phyloP scores from a whole-genome alignment of 768 basidiomycete genomes.

The Lactifluus rugatus region DNA sequence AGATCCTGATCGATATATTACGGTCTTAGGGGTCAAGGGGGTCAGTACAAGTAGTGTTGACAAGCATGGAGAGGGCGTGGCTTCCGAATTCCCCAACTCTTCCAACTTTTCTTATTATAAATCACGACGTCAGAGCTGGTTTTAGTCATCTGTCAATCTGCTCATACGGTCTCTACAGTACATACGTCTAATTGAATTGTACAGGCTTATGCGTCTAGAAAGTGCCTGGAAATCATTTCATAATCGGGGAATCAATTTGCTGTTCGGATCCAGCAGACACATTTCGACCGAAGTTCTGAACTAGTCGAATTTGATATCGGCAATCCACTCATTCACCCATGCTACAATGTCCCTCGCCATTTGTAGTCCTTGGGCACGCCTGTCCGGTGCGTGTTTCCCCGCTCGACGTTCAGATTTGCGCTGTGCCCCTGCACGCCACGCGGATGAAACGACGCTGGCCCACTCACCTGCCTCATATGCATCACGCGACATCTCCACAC shows the following conservation, averaged over 20 bases:
- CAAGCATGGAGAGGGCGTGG: not conserved
- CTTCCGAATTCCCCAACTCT: not conserved
- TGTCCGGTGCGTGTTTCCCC: slow-evolving; percentile 32
- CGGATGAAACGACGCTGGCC: slow-evolving; percentile 48
- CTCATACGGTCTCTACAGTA: not conserved
- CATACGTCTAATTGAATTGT: not conserved
- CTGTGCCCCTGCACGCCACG: slow-evolving; percentile 41
- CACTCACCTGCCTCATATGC: slow-evolving; percentile 68
- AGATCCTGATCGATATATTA: not conserved
- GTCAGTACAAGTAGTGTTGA: no score
- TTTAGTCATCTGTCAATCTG: not conserved
- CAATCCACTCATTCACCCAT: slow-evolving; percentile 36
- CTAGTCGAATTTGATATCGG: not conserved
- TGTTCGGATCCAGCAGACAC: not conserved
- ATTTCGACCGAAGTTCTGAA: not conserved
- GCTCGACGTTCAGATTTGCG: slow-evolving; percentile 41
- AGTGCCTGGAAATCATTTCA: not conserved
- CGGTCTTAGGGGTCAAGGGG: not conserved
- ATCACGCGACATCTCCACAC: slow-evolving; percentile 54
- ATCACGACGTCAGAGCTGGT: not conserved
- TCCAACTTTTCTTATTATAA: no score
- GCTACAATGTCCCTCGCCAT: slow-evolving; percentile 41
- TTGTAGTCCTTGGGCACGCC: slow-evolving; percentile 34
- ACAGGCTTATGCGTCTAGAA: not conserved
- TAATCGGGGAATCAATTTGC: not conserved